Evolutionary conservation across 2,329 filamentous ascomycete genomes (phyloP).

Genomic region (Monilinia vaccinii-corymbosi): DNA sequence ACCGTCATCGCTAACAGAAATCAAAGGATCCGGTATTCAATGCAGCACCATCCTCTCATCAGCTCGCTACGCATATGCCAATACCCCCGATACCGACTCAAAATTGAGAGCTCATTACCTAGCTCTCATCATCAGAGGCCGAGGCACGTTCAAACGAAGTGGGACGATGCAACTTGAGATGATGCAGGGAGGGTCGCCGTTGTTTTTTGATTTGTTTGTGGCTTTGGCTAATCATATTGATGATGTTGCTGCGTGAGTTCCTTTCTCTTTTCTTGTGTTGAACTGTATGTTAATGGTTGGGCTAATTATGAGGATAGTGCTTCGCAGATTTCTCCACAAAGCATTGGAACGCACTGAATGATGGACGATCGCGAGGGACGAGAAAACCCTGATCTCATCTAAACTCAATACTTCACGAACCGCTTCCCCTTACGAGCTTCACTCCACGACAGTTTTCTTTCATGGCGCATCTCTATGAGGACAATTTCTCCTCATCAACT

Average conservation of each 20-base stretch:
- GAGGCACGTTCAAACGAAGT: slow-evolving; percentile 83
- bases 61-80: slow-evolving; percentile 80
- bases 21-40: slow-evolving; percentile 75
- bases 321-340: too few relatives aligned
- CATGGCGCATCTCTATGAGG: too few relatives aligned
- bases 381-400: slow-evolving; percentile 6
- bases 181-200: slow-evolving; percentile 69
- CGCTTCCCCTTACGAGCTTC: not conserved
- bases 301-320: slow-evolving; percentile 16
- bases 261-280: not conserved
- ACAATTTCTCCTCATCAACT: not conserved
- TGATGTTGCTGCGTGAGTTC: slow-evolving; percentile 50
- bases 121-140: slow-evolving; percentile 80
- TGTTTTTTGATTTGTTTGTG: slow-evolving; percentile 92
- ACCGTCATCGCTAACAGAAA: slow-evolving; percentile 36
- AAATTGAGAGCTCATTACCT: slow-evolving; percentile 86
- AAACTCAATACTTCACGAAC: not conserved
- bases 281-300: not conserved
- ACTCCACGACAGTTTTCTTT: not conserved
- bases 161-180: slow-evolving; percentile 95
- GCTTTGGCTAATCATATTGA: slow-evolving; percentile 86
- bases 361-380: too few relatives aligned
- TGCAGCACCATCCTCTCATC: slow-evolving; percentile 80
- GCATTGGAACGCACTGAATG: slow-evolving; percentile 21
- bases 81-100: slow-evolving; percentile 86